phyloP scores from a whole-genome alignment of 148 eudicot genomes.

The Spergularia marina region DNA sequence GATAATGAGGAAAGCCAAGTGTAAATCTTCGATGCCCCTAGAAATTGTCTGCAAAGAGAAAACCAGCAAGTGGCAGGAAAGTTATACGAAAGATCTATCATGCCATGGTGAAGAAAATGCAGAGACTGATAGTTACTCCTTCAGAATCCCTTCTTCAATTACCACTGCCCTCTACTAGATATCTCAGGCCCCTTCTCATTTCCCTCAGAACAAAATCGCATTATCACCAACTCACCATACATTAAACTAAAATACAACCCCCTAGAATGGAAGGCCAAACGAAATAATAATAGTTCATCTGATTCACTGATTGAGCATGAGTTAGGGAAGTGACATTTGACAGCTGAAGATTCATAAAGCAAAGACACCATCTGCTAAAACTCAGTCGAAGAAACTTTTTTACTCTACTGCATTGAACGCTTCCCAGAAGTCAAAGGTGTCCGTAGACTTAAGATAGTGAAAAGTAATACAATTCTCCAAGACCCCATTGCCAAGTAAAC shows the following conservation, averaged over 20 bases:
- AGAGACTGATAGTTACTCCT: not conserved
- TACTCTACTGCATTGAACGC: too few species aligned
- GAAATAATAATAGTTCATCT: not conserved
- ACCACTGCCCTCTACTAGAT: not conserved
- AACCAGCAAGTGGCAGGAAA: not conserved
- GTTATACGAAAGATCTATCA: not conserved
- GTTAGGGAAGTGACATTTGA: not conserved
- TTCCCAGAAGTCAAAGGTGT: too few species aligned
- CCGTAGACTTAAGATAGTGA: too few species aligned
- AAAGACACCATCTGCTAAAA: not conserved
- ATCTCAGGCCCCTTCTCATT: not conserved
- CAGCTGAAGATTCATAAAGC: not conserved
- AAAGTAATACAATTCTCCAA: too few species aligned
- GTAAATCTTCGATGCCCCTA: too few species aligned
- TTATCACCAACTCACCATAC: too few species aligned
- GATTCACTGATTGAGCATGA: not conserved
- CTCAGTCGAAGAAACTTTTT: not conserved
- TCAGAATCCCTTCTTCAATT: not conserved
- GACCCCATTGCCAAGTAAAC: too few species aligned
- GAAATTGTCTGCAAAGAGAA: too few species aligned
- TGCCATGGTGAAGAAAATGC: not conserved
- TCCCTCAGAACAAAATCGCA: not conserved
- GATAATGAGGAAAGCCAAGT: too few species aligned
- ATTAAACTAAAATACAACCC: too few species aligned
- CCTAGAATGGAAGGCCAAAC: not conserved